These are phyloP conservation scores for Cymbomonas tetramitiformis DNA, from an alignment of 139 green algal species.

Conservation along the genomic window DNA sequence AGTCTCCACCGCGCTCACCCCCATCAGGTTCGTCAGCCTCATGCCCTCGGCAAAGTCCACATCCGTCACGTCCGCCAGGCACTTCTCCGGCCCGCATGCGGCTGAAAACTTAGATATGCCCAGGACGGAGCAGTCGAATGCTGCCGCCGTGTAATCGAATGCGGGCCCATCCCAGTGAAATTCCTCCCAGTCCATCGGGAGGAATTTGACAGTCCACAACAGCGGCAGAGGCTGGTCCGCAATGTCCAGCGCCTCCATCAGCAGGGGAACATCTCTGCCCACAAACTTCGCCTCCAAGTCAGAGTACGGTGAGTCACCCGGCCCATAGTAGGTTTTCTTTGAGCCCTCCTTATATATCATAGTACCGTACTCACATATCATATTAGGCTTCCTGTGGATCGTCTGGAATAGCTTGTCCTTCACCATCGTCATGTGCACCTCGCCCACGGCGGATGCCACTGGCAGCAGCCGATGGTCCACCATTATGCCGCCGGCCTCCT, in stretches of 20 bases:
- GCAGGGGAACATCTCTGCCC: neutral
- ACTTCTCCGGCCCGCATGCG: neutral
- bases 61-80: conserved; percentile 2
- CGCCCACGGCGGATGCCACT: conserved; percentile 27
- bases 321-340: too few relatives aligned
- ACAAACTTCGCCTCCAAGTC: neutral
- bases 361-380: too few relatives aligned
- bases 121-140: conserved; percentile 32
- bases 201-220: conserved; percentile 30
- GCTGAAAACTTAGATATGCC: conserved; percentile 19
- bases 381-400: conserved; percentile 33
- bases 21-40: neutral
- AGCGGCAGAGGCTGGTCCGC: conserved; percentile 12
- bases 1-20: neutral
- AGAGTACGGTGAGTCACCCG: too few relatives aligned
- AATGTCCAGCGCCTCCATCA: neutral
- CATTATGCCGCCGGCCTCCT: too few relatives aligned
- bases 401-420: conserved; percentile 25
- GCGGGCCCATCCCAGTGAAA: too few relatives aligned
- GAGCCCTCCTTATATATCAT: too few relatives aligned
- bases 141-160: conserved; percentile 24
- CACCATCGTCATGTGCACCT: conserved; percentile 30
- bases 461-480: conserved; percentile 31
- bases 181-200: conserved; percentile 20
- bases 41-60: neutral